Evolutionary conservation across 768 basidiomycete species (phyloP), one percentile per base, ranked within the genome.

Genomic region (Naematelia aurantialba): DNA sequence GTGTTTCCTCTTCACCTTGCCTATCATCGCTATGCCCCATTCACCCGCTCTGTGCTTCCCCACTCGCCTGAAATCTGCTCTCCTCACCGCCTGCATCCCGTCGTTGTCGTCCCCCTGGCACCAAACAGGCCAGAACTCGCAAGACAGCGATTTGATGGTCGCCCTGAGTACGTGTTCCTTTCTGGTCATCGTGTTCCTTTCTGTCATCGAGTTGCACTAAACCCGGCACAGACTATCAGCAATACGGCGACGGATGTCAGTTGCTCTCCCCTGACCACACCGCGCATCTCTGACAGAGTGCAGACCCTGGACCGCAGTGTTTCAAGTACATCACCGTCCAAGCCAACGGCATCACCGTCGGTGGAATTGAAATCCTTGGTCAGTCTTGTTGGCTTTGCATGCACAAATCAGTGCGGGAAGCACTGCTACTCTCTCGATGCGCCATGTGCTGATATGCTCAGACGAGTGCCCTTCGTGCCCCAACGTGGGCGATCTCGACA

Each of bases 391-490:
- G 3, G 26, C 34, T 24, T 26, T 2, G 14, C 27, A 24, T 46
- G 13, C 44, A 27, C 52, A 34, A n/a, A 54, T 19, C n/a, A 29
- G 13, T n/a, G n/a, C n/a, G n/a, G n/a, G n/a, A n/a, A n/a, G n/a
- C n/a, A n/a, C n/a, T n/a, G n/a, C n/a, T n/a, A n/a, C n/a, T n/a
- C n/a, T n/a, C n/a, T n/a, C n/a, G n/a, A n/a, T n/a, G n/a, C n/a
- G n/a, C n/a, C n/a, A 39, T 4, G 8, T 14, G 12, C 14, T 21
- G 54, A 55, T 22, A 42, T n/a, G 13, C 5, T 31, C 34, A 60
- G 72, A 73, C 51, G 69, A 74, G 56, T 74, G 72, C 58, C 72
- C 72, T 10, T 67, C 69, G n/a, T 74, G 69, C 49, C 34, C 27
- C 2, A 66, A 59, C 49, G 71, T 51, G 29, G 69, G 72, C 45